Conservation (phyloP, 805 yeast genomes). For the Yarrowia porcina region DNA sequence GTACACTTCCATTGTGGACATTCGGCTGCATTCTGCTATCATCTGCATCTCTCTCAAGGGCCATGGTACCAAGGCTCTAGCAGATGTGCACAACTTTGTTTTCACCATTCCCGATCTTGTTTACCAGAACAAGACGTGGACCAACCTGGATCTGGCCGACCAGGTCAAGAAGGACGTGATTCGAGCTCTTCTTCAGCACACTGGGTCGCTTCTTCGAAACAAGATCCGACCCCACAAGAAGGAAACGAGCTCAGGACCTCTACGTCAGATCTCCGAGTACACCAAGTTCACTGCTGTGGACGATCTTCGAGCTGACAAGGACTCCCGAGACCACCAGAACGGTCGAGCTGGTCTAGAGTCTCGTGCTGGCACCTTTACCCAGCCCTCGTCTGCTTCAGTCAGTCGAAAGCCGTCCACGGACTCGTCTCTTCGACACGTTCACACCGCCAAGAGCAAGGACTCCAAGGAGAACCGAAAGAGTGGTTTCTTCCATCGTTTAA, state of each 20-base stretch:
- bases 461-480: conserved; percentile 16
- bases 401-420: conserved; percentile 19
- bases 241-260: conserved; percentile 29
- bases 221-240: conserved; percentile 50
- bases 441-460: neutral
- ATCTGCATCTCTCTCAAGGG: conserved; percentile 75
- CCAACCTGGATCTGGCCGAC: conserved; percentile 61
- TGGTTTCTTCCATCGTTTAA: conserved; percentile 11
- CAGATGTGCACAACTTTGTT: conserved; percentile 72
- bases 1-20: conserved; percentile 62
- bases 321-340: neutral
- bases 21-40: conserved; percentile 51
- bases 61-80: conserved; percentile 60
- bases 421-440: neutral
- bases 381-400: conserved; percentile 27
- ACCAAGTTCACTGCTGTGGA: conserved; percentile 37
- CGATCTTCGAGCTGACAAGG: conserved; percentile 28
- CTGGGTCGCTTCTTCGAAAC: conserved; percentile 77
- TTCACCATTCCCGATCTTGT: conserved; percentile 61
- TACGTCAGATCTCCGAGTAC: conserved; percentile 40
- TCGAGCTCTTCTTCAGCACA: conserved; percentile 42
- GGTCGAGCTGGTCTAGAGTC: conserved; percentile 15
- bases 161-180: conserved; percentile 55
- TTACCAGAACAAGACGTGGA: conserved; percentile 65
- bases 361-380: neutral